Percentiles rank a stretch among this genome's conserved stretches.
These are phyloP conservation scores for Linum tenue DNA, from an alignment of 345 rosid species.

Conservation along the genomic window DNA sequence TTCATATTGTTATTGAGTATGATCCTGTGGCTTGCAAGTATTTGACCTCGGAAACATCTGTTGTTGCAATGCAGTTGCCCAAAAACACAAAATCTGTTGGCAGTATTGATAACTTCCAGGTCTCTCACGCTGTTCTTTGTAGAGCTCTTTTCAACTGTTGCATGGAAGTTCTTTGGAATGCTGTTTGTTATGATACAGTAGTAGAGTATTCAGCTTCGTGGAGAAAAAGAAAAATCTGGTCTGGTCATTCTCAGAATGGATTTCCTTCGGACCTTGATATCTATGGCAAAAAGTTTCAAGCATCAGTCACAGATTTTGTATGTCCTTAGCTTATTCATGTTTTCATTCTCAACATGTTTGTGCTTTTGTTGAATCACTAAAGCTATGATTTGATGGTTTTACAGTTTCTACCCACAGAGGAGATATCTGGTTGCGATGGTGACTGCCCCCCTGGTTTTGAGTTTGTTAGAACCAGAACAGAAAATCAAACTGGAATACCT, in stretches of 20 bases:
- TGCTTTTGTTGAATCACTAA: neutral
- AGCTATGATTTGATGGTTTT: slow-evolving; percentile 22
- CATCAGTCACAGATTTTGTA: slow-evolving; percentile 23
- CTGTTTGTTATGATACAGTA: slow-evolving; percentile 64
- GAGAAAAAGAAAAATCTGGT: slow-evolving; percentile 68
- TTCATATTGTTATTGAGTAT: slow-evolving; percentile 14
- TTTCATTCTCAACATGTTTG: neutral
- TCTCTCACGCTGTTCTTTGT: slow-evolving; percentile 45
- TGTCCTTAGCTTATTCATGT: slow-evolving; percentile 13
- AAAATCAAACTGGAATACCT: slow-evolving; percentile 13
- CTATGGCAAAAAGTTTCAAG: slow-evolving; percentile 18
- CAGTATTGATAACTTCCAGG: slow-evolving; percentile 56
- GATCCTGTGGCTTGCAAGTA: slow-evolving; percentile 21
- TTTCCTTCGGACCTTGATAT: slow-evolving; percentile 14
- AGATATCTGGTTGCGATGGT: slow-evolving; percentile 24
- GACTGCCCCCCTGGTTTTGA: slow-evolving; percentile 44
- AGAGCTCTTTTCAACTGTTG: slow-evolving; percentile 51
- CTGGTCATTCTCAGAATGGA: slow-evolving; percentile 25
- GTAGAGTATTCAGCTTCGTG: slow-evolving; percentile 44
- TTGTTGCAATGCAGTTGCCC: slow-evolving; percentile 20
- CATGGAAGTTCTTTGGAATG: slow-evolving; percentile 85
- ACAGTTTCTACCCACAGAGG: slow-evolving; percentile 32
- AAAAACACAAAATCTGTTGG: slow-evolving; percentile 54
- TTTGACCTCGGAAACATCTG: slow-evolving; percentile 12
- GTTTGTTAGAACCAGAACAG: slow-evolving; percentile 18